A percentile compares a stretch with the other conserved stretches of the same genome.
phyloP scores from a whole-genome alignment of 768 basidiomycete species.

The Lactarius quietus region DNA sequence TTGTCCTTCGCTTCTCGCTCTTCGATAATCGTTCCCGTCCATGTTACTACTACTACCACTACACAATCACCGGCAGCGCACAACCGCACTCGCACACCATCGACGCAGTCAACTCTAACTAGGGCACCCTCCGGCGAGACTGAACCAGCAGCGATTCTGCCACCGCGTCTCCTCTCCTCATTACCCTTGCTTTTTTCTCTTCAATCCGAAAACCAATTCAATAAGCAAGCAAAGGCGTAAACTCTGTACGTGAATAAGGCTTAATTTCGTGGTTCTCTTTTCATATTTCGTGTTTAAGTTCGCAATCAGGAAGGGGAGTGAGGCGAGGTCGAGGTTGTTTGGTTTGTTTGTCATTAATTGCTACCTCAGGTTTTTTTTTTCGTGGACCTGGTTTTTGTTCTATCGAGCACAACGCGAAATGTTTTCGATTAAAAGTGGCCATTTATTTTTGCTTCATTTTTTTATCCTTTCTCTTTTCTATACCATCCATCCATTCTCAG shows the following conservation, averaged over 20 bases:
- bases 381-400: neutral
- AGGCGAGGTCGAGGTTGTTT: too few species aligned
- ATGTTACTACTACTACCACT: neutral
- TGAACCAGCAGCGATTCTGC: neutral
- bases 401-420: neutral
- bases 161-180: neutral
- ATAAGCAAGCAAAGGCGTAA: neutral
- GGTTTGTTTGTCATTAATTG: neutral
- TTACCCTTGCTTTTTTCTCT: neutral
- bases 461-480: neutral
- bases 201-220: neutral
- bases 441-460: constrained; percentile 24
- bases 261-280: neutral
- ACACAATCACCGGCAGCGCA: neutral
- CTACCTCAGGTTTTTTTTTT: neutral
- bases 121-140: neutral
- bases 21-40: neutral
- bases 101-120: neutral
- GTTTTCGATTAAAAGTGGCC: neutral
- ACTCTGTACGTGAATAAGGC: constrained; percentile 5
- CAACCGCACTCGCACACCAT: neutral
- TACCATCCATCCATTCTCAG: constrained; percentile 12
- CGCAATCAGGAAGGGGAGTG: neutral
- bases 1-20: neutral
- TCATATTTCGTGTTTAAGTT: neutral